Conservation (phyloP, 2,329 filamentous ascomycete species). For the Juglanconis juglandina region DNA sequence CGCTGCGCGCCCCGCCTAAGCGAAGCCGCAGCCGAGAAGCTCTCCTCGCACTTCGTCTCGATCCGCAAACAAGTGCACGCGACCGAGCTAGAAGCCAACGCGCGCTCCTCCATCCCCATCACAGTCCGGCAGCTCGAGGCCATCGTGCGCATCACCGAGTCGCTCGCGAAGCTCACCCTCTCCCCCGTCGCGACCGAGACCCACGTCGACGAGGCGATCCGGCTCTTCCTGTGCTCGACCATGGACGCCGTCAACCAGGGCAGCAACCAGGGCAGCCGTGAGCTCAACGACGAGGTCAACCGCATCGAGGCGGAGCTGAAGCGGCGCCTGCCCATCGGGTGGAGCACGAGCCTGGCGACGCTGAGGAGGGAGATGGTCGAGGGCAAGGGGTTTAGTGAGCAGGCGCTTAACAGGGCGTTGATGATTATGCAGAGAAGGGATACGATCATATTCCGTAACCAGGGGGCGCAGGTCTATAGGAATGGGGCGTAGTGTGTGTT, state of each 20-base stretch:
- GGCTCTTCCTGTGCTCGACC: constrained; percentile 90
- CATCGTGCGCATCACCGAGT: constrained; percentile 95
- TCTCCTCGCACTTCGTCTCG: constrained; percentile 94
- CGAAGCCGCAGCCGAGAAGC: constrained; percentile 86
- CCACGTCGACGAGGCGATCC: constrained; percentile 96
- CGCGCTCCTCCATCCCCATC: constrained; percentile 91
- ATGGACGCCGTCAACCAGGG: constrained; percentile 98
- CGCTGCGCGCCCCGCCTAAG: constrained; percentile 90
- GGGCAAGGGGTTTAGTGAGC: constrained; percentile 83
- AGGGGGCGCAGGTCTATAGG: constrained; percentile 71
- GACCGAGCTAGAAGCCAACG: constrained; percentile 83
- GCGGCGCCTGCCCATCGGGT: constrained; percentile 85
- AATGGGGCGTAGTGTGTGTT: constrained; percentile 57
- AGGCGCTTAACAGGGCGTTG: constrained; percentile 77
- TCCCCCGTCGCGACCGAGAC: constrained; percentile 82
- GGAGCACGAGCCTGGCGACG: constrained; percentile 86
- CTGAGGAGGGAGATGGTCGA: constrained; percentile 89
- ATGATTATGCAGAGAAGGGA: constrained; percentile 84
- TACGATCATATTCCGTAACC: constrained; percentile 76
- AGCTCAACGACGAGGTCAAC: constrained; percentile 84
- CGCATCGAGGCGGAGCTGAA: constrained; percentile 88
- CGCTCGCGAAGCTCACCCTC: constrained; percentile 85
- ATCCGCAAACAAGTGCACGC: constrained; percentile 93
- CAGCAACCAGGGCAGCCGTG: constrained; percentile 75
- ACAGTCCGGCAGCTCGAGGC: constrained; percentile 96